Evolutionary conservation across 306 rosid species (phyloP).

Genomic region (Calophaca sinica): DNA sequence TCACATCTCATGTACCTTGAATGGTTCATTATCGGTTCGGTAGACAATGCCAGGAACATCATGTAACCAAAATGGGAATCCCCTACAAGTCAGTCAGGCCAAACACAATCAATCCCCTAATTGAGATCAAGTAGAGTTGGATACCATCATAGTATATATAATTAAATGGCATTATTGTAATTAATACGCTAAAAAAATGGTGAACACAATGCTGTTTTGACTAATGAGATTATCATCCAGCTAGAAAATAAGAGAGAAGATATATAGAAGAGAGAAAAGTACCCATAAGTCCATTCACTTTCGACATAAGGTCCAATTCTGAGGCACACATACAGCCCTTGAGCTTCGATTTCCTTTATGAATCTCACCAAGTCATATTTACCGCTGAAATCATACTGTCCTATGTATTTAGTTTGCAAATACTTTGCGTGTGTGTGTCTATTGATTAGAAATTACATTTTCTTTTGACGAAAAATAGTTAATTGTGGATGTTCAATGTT

Average conservation of each 20-base stretch:
- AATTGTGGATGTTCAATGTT: too few species aligned
- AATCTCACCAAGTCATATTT: constrained; percentile 66
- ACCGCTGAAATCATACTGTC: constrained; percentile 73
- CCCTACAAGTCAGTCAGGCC: constrained; percentile 48
- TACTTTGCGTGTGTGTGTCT: background rate
- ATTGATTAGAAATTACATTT: too few species aligned
- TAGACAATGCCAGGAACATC: constrained; percentile 68
- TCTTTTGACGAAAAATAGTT: too few species aligned
- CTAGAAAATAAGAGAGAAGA: too few species aligned
- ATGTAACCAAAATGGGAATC: constrained; percentile 83
- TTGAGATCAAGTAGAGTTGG: background rate
- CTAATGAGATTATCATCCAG: background rate
- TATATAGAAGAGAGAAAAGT: background rate
- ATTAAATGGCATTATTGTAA: background rate
- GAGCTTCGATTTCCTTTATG: constrained; percentile 68
- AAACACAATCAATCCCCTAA: background rate
- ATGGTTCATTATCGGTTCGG: constrained; percentile 72
- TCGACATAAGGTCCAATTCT: constrained; percentile 86
- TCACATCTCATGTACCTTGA: constrained; percentile 54
- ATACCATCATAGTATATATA: background rate
- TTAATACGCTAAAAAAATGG: background rate
- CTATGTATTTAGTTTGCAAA: background rate
- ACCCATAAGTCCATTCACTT: constrained; percentile 87
- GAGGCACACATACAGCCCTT: constrained; percentile 67
- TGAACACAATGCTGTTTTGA: background rate